These are phyloP conservation scores for Botrytis fragariae DNA, from an alignment of 2,329 filamentous ascomycete genomes.

Conservation along the genomic window DNA sequence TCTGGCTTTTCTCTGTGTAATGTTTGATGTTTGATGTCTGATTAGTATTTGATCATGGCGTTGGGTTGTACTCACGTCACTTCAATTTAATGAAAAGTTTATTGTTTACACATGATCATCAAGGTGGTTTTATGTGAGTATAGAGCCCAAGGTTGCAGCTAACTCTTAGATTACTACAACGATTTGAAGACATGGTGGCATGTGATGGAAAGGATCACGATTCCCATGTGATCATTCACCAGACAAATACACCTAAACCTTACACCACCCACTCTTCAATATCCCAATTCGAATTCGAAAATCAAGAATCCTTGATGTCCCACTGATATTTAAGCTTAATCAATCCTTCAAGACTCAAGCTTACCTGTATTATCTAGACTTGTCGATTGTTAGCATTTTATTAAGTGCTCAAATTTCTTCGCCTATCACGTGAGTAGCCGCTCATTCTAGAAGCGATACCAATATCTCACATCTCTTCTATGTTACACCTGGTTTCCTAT, in stretches of 20 bases:
- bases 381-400: not conserved
- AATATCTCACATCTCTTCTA: not conserved
- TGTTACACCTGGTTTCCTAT: too few relatives aligned
- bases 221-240: not conserved
- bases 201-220: not conserved
- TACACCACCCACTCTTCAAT: not conserved
- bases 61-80: not conserved
- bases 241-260: not conserved
- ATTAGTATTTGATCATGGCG: not conserved
- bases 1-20: not conserved
- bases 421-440: not conserved
- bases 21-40: not conserved
- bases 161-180: accelerated
- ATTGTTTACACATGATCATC: not conserved
- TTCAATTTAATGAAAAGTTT: not conserved
- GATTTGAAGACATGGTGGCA: accelerated
- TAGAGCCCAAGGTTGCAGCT: not conserved
- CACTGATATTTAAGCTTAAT: not conserved
- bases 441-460: not conserved
- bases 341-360: not conserved
- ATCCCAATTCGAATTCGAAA: not conserved
- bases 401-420: not conserved
- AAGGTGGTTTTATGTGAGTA: not conserved
- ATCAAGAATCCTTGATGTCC: not conserved
- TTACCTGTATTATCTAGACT: not conserved